Conservation (phyloP, 129 eudicot species). For the Helianthus annuus region HanXRQr2.0-SUNRISE NC_035445.2:49424465-49424964, state of each 20-base stretch:
- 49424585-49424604: conserved; percentile 1
- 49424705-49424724: not conserved
- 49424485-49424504: conserved; percentile 6
- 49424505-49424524: conserved; percentile 17
- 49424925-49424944: not conserved
- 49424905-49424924: conserved; percentile 4
- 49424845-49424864: not conserved
- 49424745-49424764: not conserved
- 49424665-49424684: not conserved
- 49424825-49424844: conserved; percentile 9
- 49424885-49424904: not conserved
- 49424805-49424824: not conserved
- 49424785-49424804: not conserved
- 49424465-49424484: conserved; percentile 19
- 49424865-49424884: not conserved
- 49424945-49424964: not conserved
- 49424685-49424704: not conserved
- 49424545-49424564: not conserved
- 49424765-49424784: not conserved
- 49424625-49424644: not conserved
- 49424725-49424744: not conserved
- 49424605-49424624: not conserved
- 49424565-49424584: not conserved
- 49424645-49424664: not conserved
- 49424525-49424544: conserved; percentile 30